Percentiles rank a stretch among this genome's conserved stretches.
Conservation (phyloP, 1,284 basidiomycete species). For the Quambalaria eucalypti region DNA sequence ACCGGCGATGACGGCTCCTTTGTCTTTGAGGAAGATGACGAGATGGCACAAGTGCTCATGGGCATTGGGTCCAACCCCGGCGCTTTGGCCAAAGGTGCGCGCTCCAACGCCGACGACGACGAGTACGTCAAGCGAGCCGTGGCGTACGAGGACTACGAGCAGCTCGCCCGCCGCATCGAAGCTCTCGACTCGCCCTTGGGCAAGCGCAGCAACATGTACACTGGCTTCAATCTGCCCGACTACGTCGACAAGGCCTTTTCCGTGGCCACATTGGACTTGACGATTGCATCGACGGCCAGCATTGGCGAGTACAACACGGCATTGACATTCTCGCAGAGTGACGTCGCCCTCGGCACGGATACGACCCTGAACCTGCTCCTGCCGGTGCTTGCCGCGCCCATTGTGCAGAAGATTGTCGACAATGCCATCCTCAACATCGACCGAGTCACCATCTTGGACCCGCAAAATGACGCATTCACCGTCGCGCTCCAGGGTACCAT, state of each 20-base stretch:
- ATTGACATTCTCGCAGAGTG: slow-evolving; percentile 57
- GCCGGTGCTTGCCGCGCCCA: slow-evolving; percentile 64
- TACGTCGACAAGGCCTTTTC: slow-evolving; percentile 63
- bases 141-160: not conserved
- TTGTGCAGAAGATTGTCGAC: slow-evolving; percentile 68
- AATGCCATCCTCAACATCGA: slow-evolving; percentile 52
- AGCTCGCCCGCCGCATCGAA: not conserved
- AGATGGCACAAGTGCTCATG: slow-evolving; percentile 25
- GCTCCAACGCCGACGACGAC: slow-evolving; percentile 16
- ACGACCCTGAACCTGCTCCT: slow-evolving; percentile 59
- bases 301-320: slow-evolving; percentile 63
- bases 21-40: slow-evolving; percentile 27
- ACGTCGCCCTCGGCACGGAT: slow-evolving; percentile 59
- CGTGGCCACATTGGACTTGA: slow-evolving; percentile 58
- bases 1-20: slow-evolving; percentile 8
- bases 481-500: slow-evolving; percentile 60
- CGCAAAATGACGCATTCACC: slow-evolving; percentile 56
- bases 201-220: slow-evolving; percentile 47
- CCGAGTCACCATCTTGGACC: slow-evolving; percentile 28
- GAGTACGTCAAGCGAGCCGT: slow-evolving; percentile 12
- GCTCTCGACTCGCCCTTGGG: slow-evolving; percentile 50
- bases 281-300: slow-evolving; percentile 54
- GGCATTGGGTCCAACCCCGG: slow-evolving; percentile 44
- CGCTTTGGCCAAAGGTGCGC: slow-evolving; percentile 28
- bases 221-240: slow-evolving; percentile 60